Evolutionary conservation across 805 yeast genomes (phyloP), one percentile per base, ranked within the genome.

Genomic region (Teunomyces stri): DNA sequence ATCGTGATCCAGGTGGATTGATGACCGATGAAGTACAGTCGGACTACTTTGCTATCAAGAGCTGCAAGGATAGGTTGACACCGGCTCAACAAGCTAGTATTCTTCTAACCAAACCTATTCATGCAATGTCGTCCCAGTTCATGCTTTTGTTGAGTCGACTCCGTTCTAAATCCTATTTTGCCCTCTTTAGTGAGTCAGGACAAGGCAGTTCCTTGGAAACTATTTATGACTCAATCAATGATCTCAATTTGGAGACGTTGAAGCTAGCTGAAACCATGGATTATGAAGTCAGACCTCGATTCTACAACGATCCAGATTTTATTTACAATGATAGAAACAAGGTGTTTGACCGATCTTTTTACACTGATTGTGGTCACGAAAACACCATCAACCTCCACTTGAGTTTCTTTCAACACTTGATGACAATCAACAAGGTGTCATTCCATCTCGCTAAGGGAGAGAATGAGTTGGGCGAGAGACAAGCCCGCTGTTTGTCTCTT

Each of bases 341-440:
- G 43, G 13, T 18, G 12, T 39, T 39, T 28, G 16, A 25, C 4
- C n/a, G 16, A 5, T 12, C 34, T 4, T 25, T 22, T 15, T 15
- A 29, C 20, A 12, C 18, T 12, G 43, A 27, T 27, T 29, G 34
- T 10, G 43, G 31, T n/a, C 31, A 39, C 6, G 21, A 15, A 12
- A 21, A 20, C 20, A 21, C 22, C 11, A 42, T 56, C 42, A 47
- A 50, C n/a, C 52, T 62, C 22, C 63, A 64, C 41, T 54, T 60
- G 35, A 46, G 56, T 5, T 65, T 51, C 45, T 61, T 62, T 42
- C 50, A 61, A 7, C 68, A 66, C 45, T 52, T 60, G 28, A 48
- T 61, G 42, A 48, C 60, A 5, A 50, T 66, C 15, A 66, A 68
- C 47, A 47, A 70, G 38, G 56, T 65, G 2, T 68, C 70, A 11